Evolutionary conservation across 192 early-diverging fungal species (phyloP).

Genomic region (Phlyctochytrium bullatum): DNA sequence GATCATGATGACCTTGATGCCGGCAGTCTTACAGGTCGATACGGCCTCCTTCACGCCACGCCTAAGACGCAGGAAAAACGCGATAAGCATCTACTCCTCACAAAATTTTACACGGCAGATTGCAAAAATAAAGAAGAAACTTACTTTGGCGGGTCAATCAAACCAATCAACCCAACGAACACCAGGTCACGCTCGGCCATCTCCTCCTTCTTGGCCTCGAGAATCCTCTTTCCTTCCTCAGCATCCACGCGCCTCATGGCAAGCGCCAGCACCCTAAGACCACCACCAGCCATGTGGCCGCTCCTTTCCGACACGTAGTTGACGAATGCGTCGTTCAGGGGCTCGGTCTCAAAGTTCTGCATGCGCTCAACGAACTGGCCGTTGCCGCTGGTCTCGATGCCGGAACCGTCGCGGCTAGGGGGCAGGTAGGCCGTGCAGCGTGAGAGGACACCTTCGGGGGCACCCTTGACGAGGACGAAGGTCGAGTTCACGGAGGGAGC

Average conservation of each 20-base stretch:
- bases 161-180: slow-evolving; percentile 87
- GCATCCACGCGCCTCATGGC: slow-evolving; percentile 68
- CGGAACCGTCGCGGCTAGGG: slow-evolving; percentile 26
- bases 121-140: background rate
- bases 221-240: slow-evolving; percentile 51
- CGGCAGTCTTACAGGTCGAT: slow-evolving; percentile 80
- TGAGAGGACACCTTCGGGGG: slow-evolving; percentile 82
- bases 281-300: slow-evolving; percentile 75
- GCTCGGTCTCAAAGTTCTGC: slow-evolving; percentile 18
- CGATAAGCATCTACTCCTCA: background rate
- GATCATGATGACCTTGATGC: slow-evolving; percentile 96
- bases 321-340: slow-evolving; percentile 61
- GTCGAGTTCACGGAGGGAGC: slow-evolving; percentile 19
- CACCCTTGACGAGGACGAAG: slow-evolving; percentile 84
- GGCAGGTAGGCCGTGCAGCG: slow-evolving; percentile 66
- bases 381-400: slow-evolving; percentile 4
- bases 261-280: slow-evolving; percentile 86
- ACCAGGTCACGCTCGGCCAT: slow-evolving; percentile 72
- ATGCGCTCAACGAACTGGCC: slow-evolving; percentile 35
- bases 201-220: slow-evolving; percentile 50
- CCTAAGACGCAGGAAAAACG: slow-evolving; percentile 29
- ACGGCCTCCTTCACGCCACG: slow-evolving; percentile 80
- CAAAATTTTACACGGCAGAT: slow-evolving; percentile 4
- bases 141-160: slow-evolving; percentile 87
- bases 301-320: slow-evolving; percentile 59